Conservation (phyloP, 2,329 filamentous ascomycete genomes). For the Huntiella decipiens region DNA sequence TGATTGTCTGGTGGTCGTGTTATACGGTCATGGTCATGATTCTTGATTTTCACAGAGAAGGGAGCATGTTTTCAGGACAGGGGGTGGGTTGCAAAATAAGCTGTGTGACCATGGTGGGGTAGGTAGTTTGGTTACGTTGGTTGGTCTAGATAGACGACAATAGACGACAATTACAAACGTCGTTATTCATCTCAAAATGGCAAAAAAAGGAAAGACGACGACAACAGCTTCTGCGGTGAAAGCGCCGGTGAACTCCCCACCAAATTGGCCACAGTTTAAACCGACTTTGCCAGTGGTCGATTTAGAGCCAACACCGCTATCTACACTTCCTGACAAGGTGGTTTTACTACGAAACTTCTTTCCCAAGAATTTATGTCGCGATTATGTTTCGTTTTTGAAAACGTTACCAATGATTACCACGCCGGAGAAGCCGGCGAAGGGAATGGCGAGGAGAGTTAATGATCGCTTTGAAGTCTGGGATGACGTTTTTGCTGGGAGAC, state of each 20-base stretch:
- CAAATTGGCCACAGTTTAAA: conserved; percentile 52
- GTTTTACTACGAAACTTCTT: conserved; percentile 57
- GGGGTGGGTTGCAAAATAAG: no score
- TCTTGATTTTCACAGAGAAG: no score
- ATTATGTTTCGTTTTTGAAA: conserved; percentile 53
- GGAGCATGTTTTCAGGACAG: no score
- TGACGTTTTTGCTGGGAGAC: conserved; percentile 46
- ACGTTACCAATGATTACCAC: conserved; percentile 58
- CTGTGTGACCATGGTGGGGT: no score
- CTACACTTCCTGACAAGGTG: conserved; percentile 40
- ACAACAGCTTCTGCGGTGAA: conserved; percentile 12
- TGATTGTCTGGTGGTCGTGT: no score
- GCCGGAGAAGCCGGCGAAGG: conserved; percentile 57
- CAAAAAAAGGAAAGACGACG: conserved; percentile 13
- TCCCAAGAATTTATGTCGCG: conserved; percentile 53
- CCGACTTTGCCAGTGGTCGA: conserved; percentile 48
- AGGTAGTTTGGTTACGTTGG: no score
- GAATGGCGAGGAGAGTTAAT: conserved; percentile 69
- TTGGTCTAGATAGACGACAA: no score
- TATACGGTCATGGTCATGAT: no score
- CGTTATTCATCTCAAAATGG: background rate
- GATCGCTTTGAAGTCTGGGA: conserved; percentile 77
- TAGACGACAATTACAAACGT: no score
- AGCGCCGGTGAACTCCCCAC: conserved; percentile 14
- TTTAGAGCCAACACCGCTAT: conserved; percentile 38